Percentiles rank a stretch among this genome's conserved stretches.
Conservation (phyloP, 169 alveolate genomes). For the Ophryocystis elektroscirrha region DNA sequence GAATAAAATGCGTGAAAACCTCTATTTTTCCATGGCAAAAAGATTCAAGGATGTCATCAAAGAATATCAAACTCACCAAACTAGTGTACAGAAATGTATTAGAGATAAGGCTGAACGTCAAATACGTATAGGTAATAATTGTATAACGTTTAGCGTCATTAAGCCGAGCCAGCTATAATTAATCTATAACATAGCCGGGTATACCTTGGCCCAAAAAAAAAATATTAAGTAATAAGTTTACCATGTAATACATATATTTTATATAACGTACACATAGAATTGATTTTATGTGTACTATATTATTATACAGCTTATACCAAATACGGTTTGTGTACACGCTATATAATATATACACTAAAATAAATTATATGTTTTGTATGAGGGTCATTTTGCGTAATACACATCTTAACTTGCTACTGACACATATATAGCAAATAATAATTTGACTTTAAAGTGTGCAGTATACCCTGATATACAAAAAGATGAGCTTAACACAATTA, state of each 20-base stretch:
- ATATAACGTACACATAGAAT: neutral
- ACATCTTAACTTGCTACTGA: no score
- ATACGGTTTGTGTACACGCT: neutral
- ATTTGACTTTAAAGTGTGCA: no score
- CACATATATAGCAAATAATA: no score
- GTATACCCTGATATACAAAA: slow-evolving; percentile 31
- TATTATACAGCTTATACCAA: neutral
- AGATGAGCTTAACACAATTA: slow-evolving; percentile 10
- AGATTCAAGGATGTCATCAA: slow-evolving; percentile 19
- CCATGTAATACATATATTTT: neutral
- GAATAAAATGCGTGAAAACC: slow-evolving; percentile 18
- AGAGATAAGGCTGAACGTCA: slow-evolving; percentile 20
- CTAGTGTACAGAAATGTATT: slow-evolving; percentile 10
- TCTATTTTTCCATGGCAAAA: slow-evolving; percentile 19
- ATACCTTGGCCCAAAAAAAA: neutral
- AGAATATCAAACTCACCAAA: slow-evolving; percentile 18
- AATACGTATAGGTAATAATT: slow-evolving; percentile 7
- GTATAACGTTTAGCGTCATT: slow-evolving; percentile 1
- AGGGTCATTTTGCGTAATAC: neutral
- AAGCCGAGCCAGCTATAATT: no score
- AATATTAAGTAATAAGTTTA: neutral
- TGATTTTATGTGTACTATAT: neutral
- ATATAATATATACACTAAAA: neutral
- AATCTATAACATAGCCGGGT: no score
- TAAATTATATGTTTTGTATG: neutral